Conservation (phyloP, 148 eudicot genomes). For the Gaultheria prostrata region DNA sequence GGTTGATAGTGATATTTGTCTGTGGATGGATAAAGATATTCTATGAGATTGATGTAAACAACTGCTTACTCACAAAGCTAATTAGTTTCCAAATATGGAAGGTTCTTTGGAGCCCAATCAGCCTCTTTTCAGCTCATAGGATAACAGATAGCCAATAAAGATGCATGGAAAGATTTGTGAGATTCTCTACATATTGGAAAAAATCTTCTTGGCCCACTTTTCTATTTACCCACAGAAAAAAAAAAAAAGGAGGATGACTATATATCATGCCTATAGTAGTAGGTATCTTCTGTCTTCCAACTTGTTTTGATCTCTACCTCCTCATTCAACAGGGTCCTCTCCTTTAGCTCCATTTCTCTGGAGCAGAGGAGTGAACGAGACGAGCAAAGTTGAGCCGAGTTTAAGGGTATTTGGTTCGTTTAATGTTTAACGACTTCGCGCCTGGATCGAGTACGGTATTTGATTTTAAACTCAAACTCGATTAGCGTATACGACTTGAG, state of each 20-base stretch:
- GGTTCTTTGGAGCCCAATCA: background rate
- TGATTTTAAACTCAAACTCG: background rate
- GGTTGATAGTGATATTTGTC: background rate
- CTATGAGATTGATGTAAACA: background rate
- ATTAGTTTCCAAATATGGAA: background rate
- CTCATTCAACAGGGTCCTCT: background rate
- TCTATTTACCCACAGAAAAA: too few species aligned
- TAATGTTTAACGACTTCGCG: background rate
- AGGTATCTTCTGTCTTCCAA: background rate
- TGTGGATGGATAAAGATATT: background rate
- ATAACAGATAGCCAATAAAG: background rate
- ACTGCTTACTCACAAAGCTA: background rate
- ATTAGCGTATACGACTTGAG: background rate
- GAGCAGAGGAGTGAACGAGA: background rate
- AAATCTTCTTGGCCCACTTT: background rate
- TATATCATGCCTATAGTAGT: background rate
- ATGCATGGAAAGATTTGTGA: background rate
- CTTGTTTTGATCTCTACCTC: background rate
- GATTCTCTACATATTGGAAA: background rate
- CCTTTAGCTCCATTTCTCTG: background rate
- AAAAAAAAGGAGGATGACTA: too few species aligned
- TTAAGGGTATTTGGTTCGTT: background rate
- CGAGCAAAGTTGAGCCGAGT: background rate
- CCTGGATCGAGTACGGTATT: background rate
- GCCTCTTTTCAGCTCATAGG: background rate